These are phyloP conservation scores for Nannochloropsis granulata DNA, from an alignment of 108 stramenopile genomes.

Conservation along the genomic window DNA sequence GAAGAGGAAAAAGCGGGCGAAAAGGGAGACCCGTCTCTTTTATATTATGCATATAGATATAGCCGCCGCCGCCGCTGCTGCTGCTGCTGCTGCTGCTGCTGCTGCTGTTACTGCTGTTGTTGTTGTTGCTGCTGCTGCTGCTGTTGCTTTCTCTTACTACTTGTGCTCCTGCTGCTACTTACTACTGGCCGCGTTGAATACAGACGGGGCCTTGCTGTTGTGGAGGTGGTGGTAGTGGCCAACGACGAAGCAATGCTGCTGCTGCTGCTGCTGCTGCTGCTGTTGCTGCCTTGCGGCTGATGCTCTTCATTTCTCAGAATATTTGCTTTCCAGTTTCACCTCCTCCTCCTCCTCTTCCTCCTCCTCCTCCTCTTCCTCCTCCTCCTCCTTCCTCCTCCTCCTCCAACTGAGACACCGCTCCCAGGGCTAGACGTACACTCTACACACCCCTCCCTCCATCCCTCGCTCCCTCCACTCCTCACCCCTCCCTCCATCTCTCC, in stretches of 20 bases:
- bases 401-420: neutral
- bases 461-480: neutral
- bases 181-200: too few relatives aligned
- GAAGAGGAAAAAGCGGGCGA: neutral
- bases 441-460: neutral
- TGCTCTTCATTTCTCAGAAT: neutral
- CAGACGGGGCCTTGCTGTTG: too few relatives aligned
- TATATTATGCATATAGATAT: neutral
- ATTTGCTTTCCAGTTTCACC: neutral
- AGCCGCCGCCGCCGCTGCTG: neutral
- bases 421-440: neutral
- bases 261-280: neutral
- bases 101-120: neutral
- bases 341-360: neutral
- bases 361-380: neutral
- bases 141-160: too few relatives aligned
- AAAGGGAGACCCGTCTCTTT: neutral
- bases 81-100: neutral
- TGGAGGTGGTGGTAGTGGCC: too few relatives aligned
- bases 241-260: too few relatives aligned
- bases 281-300: neutral
- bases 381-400: neutral
- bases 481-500: neutral
- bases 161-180: too few relatives aligned
- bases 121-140: neutral